Conservation (phyloP, 495 filamentous ascomycete species). For the Pyrenula aspistea region DNA sequence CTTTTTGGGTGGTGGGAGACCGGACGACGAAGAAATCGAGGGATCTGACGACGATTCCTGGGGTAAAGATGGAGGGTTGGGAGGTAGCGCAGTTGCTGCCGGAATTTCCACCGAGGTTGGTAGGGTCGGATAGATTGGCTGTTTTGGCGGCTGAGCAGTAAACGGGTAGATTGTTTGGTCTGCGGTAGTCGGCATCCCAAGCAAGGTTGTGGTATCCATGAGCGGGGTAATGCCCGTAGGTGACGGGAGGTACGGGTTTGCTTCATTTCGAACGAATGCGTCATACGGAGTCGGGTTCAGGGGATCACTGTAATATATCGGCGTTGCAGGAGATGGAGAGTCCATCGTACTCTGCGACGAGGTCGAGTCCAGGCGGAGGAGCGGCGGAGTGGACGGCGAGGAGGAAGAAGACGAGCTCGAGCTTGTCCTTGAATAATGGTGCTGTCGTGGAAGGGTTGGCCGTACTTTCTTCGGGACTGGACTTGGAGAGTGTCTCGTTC, state of each 20-base stretch:
- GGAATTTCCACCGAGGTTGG: slow-evolving; percentile 27
- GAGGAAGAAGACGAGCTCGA: background rate
- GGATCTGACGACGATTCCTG: slow-evolving; percentile 12
- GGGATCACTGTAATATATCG: slow-evolving; percentile 10
- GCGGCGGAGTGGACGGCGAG: slow-evolving; percentile 22
- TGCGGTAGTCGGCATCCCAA: slow-evolving; percentile 12
- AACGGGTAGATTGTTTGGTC: slow-evolving; percentile 12
- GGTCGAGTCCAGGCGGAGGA: slow-evolving; percentile 18
- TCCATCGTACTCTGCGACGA: slow-evolving; percentile 16
- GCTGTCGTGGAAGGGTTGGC: background rate
- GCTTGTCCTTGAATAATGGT: background rate
- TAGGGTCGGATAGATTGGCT: slow-evolving; percentile 9
- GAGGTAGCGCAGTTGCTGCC: slow-evolving; percentile 12
- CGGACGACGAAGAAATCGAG: slow-evolving; percentile 2
- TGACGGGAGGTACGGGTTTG: slow-evolving; percentile 1
- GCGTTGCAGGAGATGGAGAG: slow-evolving; percentile 15
- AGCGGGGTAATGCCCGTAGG: slow-evolving; percentile 5
- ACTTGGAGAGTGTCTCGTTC: slow-evolving; percentile 2
- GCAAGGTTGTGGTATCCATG: slow-evolving; percentile 5
- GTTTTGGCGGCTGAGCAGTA: slow-evolving; percentile 14
- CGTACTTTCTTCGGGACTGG: background rate
- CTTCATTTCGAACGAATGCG: slow-evolving; percentile 6
- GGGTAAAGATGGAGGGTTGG: slow-evolving; percentile 9
- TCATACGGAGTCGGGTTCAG: slow-evolving; percentile 8
- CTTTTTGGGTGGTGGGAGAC: slow-evolving; percentile 18